Evolutionary conservation across 768 basidiomycete genomes (phyloP).

Genomic region (Dentipellis fragilis): DNA sequence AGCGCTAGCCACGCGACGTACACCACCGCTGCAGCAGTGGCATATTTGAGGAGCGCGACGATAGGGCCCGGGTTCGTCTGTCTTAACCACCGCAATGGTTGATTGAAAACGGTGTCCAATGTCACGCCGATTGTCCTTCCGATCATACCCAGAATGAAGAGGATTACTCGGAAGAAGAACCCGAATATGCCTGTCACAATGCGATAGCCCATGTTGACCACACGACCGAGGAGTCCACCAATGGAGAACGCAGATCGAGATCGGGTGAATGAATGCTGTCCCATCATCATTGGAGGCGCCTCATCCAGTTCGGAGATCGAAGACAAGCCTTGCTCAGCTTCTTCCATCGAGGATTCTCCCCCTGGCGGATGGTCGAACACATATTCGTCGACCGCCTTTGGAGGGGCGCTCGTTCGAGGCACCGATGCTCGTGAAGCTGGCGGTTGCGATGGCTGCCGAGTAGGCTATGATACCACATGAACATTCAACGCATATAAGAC

Average conservation of each 20-base stretch:
- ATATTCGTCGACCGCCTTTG: slow-evolving; percentile 24
- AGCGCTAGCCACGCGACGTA: slow-evolving; percentile 38
- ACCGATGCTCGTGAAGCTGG: slow-evolving; percentile 23
- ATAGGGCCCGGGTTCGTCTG: slow-evolving; percentile 24
- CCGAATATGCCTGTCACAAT: slow-evolving; percentile 11
- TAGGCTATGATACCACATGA: slow-evolving; percentile 8
- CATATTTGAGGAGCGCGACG: slow-evolving; percentile 28
- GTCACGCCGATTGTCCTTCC: slow-evolving; percentile 36
- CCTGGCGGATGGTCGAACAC: background rate
- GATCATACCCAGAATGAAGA: slow-evolving; percentile 11
- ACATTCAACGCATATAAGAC: slow-evolving; percentile 4
- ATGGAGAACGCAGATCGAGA: slow-evolving; percentile 27
- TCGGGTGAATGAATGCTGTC: slow-evolving; percentile 15
- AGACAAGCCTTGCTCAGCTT: slow-evolving; percentile 40
- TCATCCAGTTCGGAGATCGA: slow-evolving; percentile 64
- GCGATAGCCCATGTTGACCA: slow-evolving; percentile 29
- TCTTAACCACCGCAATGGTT: slow-evolving; percentile 34
- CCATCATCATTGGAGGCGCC: slow-evolving; percentile 10
- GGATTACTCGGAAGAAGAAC: slow-evolving; percentile 13
- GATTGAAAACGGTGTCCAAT: slow-evolving; percentile 36
- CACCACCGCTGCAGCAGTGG: slow-evolving; percentile 31
- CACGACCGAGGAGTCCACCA: slow-evolving; percentile 34
- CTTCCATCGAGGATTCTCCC: slow-evolving; percentile 22
- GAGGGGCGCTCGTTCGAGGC: slow-evolving; percentile 33
- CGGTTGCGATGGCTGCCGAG: slow-evolving; percentile 23